These are phyloP conservation scores for Aotearoamyces nothofagi DNA, from an alignment of 2,329 filamentous ascomycete genomes.

Conservation along the genomic window DNA sequence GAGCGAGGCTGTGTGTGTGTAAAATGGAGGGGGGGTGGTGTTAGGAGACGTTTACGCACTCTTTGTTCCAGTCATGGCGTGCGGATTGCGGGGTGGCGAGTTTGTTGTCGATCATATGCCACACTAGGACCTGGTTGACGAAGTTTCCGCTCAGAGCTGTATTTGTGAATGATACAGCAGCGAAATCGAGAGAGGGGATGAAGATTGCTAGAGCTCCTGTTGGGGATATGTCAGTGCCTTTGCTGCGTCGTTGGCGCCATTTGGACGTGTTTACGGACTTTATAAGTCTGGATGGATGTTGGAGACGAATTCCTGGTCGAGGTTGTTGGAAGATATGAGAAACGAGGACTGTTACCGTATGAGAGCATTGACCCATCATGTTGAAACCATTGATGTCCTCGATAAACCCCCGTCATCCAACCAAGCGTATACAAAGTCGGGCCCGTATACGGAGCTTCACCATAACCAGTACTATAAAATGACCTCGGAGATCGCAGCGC, in stretches of 20 bases:
- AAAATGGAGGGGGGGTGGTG: no score
- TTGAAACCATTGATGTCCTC: constrained; percentile 25
- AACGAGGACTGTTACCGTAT: no score
- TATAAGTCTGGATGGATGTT: no score
- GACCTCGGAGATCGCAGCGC: constrained; percentile 21
- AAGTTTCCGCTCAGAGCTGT: constrained; percentile 24
- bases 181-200: constrained; percentile 27
- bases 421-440: constrained; percentile 26
- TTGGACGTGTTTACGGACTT: no score
- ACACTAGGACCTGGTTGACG: constrained; percentile 20
- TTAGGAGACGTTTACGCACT: constrained; percentile 15
- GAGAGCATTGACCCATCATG: no score
- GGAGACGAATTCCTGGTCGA: no score
- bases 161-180: constrained; percentile 28
- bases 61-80: constrained; percentile 22
- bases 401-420: constrained; percentile 24
- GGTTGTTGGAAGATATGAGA: no score
- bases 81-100: constrained; percentile 20
- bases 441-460: constrained; percentile 17
- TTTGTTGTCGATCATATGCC: constrained; percentile 25
- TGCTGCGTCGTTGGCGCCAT: no score
- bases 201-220: constrained; percentile 27
- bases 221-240: no score
- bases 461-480: constrained; percentile 8
- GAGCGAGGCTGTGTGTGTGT: no score